Evolutionary conservation across 169 alveolate species (phyloP), one percentile per base, ranked within the genome.

Genomic region (Theileria sp.): DNA sequence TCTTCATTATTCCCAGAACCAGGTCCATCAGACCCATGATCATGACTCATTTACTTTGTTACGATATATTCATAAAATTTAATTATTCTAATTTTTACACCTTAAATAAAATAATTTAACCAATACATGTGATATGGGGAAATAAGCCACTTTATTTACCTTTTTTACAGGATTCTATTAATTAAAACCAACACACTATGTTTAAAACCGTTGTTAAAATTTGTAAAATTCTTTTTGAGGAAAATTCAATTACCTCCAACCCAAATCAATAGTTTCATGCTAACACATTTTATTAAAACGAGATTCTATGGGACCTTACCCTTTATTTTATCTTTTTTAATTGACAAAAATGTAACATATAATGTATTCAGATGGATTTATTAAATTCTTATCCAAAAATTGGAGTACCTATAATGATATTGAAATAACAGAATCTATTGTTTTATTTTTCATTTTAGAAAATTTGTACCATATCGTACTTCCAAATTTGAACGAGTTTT

Each of bases 1-100:
- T 70, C 71, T 25, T 85, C 91, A 62, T 26, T 51, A 68, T 85
- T 85, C 8, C 91, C 91, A 19, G 91, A 85, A 25, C 88, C 66
- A 64, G 80, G 67, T 15, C 69, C 87, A 17, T 79, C 91, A 5
- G 75, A 72, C n/a, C 70, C 89, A 26, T 67, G 84, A 30, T 67
- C 89, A 68, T 83, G 89, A 77, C 89, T 72, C 89, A 83, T 83
- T 67, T 77, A 50, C 50, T 19, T 76, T n/a, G 9, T 64, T 30
- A 1, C 9, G 44, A n/a, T n/a, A 28, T 64, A 25, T 36, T 17
- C 19, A 36, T 17, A 73, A 28, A 54, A 44, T 58, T 17, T 21
- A 30, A 36, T 26, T 19, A 4, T 51, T 19, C 15, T 12, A 58
- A 21, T 7, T 64, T 21, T 21, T n/a, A 64, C 38, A 28, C 38